These are phyloP conservation scores for Raddia distichophylla DNA, from an alignment of 176 grass and related monocot species.

Conservation along the genomic window DNA sequence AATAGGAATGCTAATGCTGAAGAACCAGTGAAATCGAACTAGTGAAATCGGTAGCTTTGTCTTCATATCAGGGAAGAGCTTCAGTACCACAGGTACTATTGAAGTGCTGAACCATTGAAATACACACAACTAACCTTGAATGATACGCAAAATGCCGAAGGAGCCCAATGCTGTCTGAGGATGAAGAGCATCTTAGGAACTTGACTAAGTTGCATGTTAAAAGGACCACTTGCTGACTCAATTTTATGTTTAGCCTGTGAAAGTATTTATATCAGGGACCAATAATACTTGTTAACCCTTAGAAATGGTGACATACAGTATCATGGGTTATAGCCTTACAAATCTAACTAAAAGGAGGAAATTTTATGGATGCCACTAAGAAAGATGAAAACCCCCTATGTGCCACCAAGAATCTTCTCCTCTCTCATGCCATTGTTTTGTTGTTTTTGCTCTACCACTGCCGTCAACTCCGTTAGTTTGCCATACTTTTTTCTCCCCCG, in stretches of 20 bases:
- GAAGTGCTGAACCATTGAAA: background rate
- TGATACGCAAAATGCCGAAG: slow-evolving; percentile 85
- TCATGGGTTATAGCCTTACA: background rate
- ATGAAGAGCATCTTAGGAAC: slow-evolving; percentile 92
- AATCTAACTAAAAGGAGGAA: background rate
- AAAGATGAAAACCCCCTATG: no score
- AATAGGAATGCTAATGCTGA: background rate
- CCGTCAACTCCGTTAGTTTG: no score
- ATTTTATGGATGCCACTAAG: no score
- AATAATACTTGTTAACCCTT: background rate
- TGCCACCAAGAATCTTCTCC: no score
- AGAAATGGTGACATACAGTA: slow-evolving; percentile 8
- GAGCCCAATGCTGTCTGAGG: slow-evolving; percentile 70
- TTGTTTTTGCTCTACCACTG: no score
- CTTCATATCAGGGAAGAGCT: background rate
- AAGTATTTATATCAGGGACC: slow-evolving; percentile 20
- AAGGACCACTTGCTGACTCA: slow-evolving; percentile 75
- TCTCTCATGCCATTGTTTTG: no score
- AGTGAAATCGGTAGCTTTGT: background rate
- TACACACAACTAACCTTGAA: slow-evolving; percentile 67
- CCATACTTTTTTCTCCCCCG: no score
- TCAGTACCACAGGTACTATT: background rate
- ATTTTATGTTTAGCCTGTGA: slow-evolving; percentile 94
- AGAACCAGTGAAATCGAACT: background rate
- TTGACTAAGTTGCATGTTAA: slow-evolving; percentile 89